Conservation (phyloP, 768 basidiomycete species). For the Clitopilus hobsonii region DNA sequence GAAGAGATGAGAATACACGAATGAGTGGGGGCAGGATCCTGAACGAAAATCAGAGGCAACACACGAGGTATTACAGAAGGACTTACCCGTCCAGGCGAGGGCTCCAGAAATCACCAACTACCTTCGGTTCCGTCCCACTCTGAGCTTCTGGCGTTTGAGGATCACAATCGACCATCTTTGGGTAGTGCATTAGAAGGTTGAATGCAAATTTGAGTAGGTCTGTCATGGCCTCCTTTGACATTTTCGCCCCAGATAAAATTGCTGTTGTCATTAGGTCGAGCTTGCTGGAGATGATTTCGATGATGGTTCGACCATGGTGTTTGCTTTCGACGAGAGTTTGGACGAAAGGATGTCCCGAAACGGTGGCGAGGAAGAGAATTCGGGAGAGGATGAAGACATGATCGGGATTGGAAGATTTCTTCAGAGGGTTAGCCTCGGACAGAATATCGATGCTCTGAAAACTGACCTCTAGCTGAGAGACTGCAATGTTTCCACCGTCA, state of each 20-base stretch:
- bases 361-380: constrained; percentile 72
- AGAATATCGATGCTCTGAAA: not conserved
- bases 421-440: constrained; percentile 9
- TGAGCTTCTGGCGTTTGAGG: constrained; percentile 28
- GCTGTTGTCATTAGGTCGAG: constrained; percentile 50
- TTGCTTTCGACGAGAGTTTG: constrained; percentile 63
- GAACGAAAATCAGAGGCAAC: not conserved
- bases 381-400: constrained; percentile 72
- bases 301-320: constrained; percentile 47
- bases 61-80: not conserved
- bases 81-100: constrained; percentile 65
- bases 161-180: constrained; percentile 55
- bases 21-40: constrained; percentile 73
- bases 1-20: constrained; percentile 62
- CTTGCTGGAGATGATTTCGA: constrained; percentile 58
- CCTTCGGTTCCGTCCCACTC: constrained; percentile 31
- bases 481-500: constrained; percentile 53
- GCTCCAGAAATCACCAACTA: constrained; percentile 76
- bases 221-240: constrained; percentile 68
- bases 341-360: constrained; percentile 46
- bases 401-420: constrained; percentile 63
- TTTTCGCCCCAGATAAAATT: constrained; percentile 45
- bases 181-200: constrained; percentile 78
- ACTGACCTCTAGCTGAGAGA: constrained; percentile 58
- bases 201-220: constrained; percentile 85